phyloP scores from a whole-genome alignment of 2,329 filamentous ascomycete species.

The Bipolaris oryzae region DNA sequence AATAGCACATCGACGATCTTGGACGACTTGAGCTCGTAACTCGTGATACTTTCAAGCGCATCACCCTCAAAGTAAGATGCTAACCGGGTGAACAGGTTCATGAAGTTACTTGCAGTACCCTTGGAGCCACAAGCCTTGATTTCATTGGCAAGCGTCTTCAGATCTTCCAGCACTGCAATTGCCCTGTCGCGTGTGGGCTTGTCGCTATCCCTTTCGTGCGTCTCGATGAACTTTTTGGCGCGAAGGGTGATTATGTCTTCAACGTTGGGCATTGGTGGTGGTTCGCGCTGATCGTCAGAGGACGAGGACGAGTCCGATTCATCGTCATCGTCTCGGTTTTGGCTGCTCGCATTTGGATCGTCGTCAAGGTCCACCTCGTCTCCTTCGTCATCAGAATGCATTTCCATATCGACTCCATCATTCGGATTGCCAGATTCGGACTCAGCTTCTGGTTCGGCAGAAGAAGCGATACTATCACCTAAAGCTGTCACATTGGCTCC shows the following conservation, averaged over 20 bases:
- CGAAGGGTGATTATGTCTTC: conserved; percentile 75
- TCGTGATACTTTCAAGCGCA: conserved; percentile 90
- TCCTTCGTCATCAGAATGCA: conserved; percentile 57
- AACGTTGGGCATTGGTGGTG: conserved; percentile 55
- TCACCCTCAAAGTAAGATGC: conserved; percentile 87
- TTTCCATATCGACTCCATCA: conserved; percentile 60
- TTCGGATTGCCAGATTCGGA: conserved; percentile 60
- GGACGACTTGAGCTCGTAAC: conserved; percentile 89
- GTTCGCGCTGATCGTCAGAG: conserved; percentile 32
- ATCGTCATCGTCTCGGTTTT: conserved; percentile 65
- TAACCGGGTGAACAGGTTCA: conserved; percentile 73
- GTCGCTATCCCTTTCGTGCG: conserved; percentile 78
- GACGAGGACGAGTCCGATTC: conserved; percentile 69
- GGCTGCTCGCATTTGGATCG: conserved; percentile 63
- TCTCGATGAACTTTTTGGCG: conserved; percentile 82
- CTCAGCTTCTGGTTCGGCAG: conserved; percentile 44
- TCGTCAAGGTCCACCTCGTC: conserved; percentile 62
- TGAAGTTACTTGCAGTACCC: conserved; percentile 56
- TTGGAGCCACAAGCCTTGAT: conserved; percentile 73
- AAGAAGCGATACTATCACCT: conserved; percentile 28
- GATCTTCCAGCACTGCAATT: conserved; percentile 71
- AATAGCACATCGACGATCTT: conserved; percentile 85
- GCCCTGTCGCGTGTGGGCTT: conserved; percentile 81
- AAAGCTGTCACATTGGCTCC: conserved; percentile 36
- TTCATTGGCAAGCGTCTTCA: conserved; percentile 73